A percentile compares a stretch with the other conserved stretches of the same genome.
phyloP scores from a whole-genome alignment of 176 grass and related monocot species.

The Panicum miliaceum region DNA sequence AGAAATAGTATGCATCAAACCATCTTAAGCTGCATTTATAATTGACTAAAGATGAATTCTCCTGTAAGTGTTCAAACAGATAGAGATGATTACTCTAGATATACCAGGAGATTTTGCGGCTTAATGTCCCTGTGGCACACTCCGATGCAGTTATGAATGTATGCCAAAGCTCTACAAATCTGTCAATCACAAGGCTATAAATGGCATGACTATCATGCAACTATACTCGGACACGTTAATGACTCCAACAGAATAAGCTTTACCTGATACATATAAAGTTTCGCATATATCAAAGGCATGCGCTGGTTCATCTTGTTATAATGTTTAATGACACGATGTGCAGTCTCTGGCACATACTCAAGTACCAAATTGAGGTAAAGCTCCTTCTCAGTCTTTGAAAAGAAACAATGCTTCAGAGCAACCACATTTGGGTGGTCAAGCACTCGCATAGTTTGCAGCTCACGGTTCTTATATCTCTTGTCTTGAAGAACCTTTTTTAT shows the following conservation, averaged over 20 bases:
- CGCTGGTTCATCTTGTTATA: conserved; percentile 90
- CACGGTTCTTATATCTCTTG: conserved; percentile 89
- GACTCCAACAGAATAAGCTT: conserved; percentile 19
- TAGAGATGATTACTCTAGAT: conserved; percentile 25
- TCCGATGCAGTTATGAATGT: conserved; percentile 79
- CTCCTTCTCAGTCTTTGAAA: conserved; percentile 90
- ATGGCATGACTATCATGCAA: neutral
- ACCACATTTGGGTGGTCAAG: conserved; percentile 96
- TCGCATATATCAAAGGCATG: conserved; percentile 87
- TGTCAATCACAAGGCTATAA: conserved; percentile 49
- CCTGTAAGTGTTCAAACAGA: conserved; percentile 12
- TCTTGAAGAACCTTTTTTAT: conserved; percentile 98
- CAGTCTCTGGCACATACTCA: conserved; percentile 93
- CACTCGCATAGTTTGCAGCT: conserved; percentile 80
- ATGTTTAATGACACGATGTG: conserved; percentile 81
- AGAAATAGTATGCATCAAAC: conserved; percentile 42
- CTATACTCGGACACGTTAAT: conserved; percentile 2
- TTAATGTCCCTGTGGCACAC: conserved; percentile 98
- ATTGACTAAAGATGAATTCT: conserved; percentile 6
- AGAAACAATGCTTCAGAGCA: conserved; percentile 84
- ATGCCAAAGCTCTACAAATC: conserved; percentile 88
- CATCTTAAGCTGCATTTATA: conserved; percentile 20
- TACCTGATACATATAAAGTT: conserved; percentile 96
- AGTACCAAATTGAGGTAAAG: conserved; percentile 95
- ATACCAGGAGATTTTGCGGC: conserved; percentile 93